A percentile compares a stretch with the other conserved stretches of the same genome.
Conservation (phyloP, 108 stramenopile genomes). For the Nannochloropsis granulata region DNA sequence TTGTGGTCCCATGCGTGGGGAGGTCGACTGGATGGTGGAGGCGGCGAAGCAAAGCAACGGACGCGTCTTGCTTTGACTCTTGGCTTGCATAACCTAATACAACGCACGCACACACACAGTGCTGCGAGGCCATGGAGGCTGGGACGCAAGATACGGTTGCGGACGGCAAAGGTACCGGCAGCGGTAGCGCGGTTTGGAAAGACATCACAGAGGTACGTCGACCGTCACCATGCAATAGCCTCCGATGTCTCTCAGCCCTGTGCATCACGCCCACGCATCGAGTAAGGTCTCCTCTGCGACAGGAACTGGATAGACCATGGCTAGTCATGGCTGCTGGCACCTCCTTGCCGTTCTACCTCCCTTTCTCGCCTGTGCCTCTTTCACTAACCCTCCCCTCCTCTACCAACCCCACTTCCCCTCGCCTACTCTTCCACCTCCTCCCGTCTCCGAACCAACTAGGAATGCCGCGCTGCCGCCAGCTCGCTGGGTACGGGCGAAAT, state of each 20-base stretch:
- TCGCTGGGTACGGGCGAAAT: constrained; percentile 36
- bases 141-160: neutral
- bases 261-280: neutral
- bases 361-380: neutral
- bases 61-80: too few relatives aligned
- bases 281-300: neutral
- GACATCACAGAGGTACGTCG: neutral
- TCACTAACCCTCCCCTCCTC: too few relatives aligned
- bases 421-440: neutral
- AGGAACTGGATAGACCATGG: too few relatives aligned
- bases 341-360: neutral
- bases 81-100: too few relatives aligned
- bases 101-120: too few relatives aligned
- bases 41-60: too few relatives aligned
- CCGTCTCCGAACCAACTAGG: neutral
- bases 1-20: too few relatives aligned
- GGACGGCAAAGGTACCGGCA: neutral
- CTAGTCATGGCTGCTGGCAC: too few relatives aligned
- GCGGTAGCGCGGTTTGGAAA: neutral
- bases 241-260: neutral
- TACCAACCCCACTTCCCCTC: too few relatives aligned
- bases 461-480: constrained; percentile 25
- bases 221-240: neutral
- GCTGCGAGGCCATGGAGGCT: neutral
- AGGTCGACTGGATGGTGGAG: too few relatives aligned